phyloP scores from a whole-genome alignment of 768 basidiomycete genomes.

The Arthromyces matolae region DNA sequence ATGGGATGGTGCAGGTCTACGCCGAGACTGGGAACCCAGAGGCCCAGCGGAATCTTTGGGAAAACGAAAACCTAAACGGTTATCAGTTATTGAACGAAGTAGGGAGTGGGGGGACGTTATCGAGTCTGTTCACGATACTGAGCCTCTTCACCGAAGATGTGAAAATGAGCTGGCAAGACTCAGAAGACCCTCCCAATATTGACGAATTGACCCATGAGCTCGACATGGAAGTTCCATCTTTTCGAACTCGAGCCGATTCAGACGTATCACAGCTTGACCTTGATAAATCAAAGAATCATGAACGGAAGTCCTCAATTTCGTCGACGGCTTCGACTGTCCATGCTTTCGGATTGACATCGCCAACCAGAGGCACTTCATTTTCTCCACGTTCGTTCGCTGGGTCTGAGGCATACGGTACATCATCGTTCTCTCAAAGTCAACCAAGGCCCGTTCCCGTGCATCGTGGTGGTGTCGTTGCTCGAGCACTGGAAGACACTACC shows the following conservation, averaged over 20 bases:
- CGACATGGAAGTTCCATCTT: slow-evolving; percentile 19
- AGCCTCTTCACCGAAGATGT: slow-evolving; percentile 95
- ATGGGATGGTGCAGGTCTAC: slow-evolving; percentile 94
- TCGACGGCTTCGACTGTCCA: slow-evolving; percentile 72
- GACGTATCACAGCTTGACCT: slow-evolving; percentile 65
- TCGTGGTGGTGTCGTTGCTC: slow-evolving; percentile 82
- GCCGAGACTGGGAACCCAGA: slow-evolving; percentile 59
- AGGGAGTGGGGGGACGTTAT: slow-evolving; percentile 90
- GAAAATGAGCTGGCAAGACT: slow-evolving; percentile 83
- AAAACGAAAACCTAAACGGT: slow-evolving; percentile 88
- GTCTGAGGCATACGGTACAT: slow-evolving; percentile 19
- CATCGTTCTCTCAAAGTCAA: slow-evolving; percentile 17
- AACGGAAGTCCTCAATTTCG: slow-evolving; percentile 55
- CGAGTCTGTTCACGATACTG: slow-evolving; percentile 94
- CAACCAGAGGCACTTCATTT: slow-evolving; percentile 21
- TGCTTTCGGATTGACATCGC: slow-evolving; percentile 30
- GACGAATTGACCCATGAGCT: slow-evolving; percentile 21
- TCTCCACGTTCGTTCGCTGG: slow-evolving; percentile 24
- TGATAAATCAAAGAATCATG: slow-evolving; percentile 27
- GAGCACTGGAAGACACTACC: slow-evolving; percentile 91
- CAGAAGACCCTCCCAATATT: slow-evolving; percentile 38
- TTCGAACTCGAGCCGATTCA: slow-evolving; percentile 46
- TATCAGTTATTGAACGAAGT: slow-evolving; percentile 97
- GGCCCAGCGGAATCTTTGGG: slow-evolving; percentile 57
- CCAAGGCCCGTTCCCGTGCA: slow-evolving; percentile 31